Conservation (phyloP, 208 protist species). For the Naegleria lovaniensis region DNA sequence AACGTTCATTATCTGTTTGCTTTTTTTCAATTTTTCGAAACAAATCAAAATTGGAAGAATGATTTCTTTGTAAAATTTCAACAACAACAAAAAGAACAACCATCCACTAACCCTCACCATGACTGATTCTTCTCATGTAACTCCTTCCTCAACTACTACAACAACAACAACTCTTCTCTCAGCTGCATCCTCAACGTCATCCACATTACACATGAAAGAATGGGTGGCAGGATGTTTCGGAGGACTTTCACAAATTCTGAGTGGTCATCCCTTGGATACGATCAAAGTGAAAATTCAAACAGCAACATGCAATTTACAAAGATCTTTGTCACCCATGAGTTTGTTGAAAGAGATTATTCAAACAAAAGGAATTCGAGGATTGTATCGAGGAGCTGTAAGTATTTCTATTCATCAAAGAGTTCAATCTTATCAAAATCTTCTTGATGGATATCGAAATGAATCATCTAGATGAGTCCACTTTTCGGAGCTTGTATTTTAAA, state of each 20-base stretch:
- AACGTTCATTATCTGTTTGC: no score
- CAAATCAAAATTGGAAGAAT: no score
- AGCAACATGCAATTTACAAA: neutral
- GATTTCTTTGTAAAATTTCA: no score
- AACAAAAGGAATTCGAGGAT: neutral
- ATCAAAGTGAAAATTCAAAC: neutral
- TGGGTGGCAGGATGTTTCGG: neutral
- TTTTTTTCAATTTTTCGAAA: no score
- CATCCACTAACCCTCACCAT: no score
- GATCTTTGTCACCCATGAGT: neutral
- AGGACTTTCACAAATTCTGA: neutral
- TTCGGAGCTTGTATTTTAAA: neutral
- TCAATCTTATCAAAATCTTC: no score
- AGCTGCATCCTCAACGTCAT: no score
- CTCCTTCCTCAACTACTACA: no score
- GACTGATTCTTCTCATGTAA: no score
- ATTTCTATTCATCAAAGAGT: neutral
- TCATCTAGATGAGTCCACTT: neutral
- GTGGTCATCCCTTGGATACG: neutral
- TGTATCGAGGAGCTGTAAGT: neutral
- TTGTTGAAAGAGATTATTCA: neutral
- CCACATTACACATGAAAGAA: neutral
- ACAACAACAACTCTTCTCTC: no score
- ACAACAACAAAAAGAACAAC: no score
- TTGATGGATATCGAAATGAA: neutral